Conservation (phyloP, 768 basidiomycete genomes). For the Lentinula edodes region DNA sequence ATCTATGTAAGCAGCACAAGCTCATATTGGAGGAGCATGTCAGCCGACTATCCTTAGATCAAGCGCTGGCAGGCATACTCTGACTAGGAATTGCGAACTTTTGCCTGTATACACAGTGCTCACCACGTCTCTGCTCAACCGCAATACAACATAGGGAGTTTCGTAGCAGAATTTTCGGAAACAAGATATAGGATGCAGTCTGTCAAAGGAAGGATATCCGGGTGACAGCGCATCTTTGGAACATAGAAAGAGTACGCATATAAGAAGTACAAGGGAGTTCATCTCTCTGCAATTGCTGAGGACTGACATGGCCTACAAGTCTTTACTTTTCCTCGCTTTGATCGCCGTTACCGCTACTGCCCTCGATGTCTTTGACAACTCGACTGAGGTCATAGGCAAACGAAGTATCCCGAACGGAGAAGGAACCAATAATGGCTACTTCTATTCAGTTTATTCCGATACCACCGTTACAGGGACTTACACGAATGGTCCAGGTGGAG, state of each 20-base stretch:
- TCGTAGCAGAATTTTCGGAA: conserved; percentile 1
- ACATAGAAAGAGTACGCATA: neutral
- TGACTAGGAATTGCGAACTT: neutral
- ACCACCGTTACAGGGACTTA: conserved; percentile 23
- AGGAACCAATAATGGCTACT: conserved; percentile 18
- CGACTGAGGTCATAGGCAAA: neutral
- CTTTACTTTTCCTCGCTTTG: conserved; percentile 12
- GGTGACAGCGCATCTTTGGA: neutral
- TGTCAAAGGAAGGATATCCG: neutral
- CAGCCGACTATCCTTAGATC: neutral
- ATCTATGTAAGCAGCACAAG: neutral
- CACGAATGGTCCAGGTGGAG: conserved; percentile 22
- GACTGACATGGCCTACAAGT: conserved; percentile 1
- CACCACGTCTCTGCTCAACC: neutral
- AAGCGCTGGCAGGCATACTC: neutral
- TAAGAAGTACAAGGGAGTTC: neutral
- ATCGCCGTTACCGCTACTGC: conserved; percentile 9
- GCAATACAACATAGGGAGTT: conserved; percentile 1
- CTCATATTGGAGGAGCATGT: neutral
- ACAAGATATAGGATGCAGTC: neutral
- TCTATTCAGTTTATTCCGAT: conserved; percentile 33
- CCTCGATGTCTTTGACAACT: neutral
- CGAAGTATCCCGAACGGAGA: conserved; percentile 1
- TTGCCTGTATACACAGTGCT: neutral
- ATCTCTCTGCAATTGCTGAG: neutral